phyloP scores from a whole-genome alignment of 805 yeast species.

The Sungouiella blattae region DNA sequence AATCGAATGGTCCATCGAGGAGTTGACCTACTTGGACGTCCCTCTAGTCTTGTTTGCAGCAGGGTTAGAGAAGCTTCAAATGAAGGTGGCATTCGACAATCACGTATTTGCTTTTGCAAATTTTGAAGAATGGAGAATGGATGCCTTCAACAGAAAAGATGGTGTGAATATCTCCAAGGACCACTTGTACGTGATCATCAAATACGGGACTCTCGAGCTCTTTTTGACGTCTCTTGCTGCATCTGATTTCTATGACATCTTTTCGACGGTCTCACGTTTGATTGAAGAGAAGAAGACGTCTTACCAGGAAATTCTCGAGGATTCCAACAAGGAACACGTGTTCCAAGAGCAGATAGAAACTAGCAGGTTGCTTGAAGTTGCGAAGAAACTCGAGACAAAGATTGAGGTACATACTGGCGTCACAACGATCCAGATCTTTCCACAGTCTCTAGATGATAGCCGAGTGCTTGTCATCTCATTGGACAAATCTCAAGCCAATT shows the following conservation, averaged over 20 bases:
- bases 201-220: constrained; percentile 51
- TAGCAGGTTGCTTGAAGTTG: constrained; percentile 22
- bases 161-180: constrained; percentile 50
- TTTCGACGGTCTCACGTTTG: constrained; percentile 66
- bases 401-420: constrained; percentile 59
- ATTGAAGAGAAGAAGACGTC: constrained; percentile 68
- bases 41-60: constrained; percentile 68
- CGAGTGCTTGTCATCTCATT: constrained; percentile 66
- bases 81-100: constrained; percentile 74
- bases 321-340: constrained; percentile 36
- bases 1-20: constrained; percentile 61
- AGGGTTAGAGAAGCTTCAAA: constrained; percentile 52
- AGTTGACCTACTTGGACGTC: constrained; percentile 42
- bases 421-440: constrained; percentile 66
- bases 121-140: constrained; percentile 45
- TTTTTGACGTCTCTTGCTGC: constrained; percentile 83
- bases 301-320: constrained; percentile 70
- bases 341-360: constrained; percentile 2
- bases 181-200: constrained; percentile 50
- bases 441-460: constrained; percentile 74
- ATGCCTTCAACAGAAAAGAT: constrained; percentile 67
- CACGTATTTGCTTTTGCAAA: constrained; percentile 74
- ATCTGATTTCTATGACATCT: constrained; percentile 75
- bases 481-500: constrained; percentile 52
- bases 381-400: constrained; percentile 56